Percentiles rank a stretch among this genome's conserved stretches.
Evolutionary conservation across 331 rosid species (phyloP).

Genomic region (Pyrus hybrid): DNA sequence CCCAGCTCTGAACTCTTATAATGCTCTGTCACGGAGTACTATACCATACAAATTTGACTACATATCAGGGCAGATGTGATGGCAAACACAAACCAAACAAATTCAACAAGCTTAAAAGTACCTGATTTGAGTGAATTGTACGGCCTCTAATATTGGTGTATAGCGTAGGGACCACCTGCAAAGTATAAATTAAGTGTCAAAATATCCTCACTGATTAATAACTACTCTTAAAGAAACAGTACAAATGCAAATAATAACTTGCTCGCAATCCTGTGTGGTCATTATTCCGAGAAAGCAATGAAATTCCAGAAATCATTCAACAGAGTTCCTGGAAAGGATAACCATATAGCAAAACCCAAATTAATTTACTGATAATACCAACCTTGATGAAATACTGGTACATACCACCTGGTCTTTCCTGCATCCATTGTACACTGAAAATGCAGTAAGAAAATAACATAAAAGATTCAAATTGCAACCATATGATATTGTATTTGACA

Average conservation of each 20-base stretch:
- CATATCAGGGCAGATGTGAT: constrained; percentile 14
- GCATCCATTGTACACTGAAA: constrained; percentile 74
- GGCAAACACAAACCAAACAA: neutral
- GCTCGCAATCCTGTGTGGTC: too few relatives aligned
- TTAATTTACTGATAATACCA: constrained; percentile 9
- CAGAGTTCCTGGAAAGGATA: neutral
- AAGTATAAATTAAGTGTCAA: neutral
- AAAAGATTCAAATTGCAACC: neutral
- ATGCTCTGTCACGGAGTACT: constrained; percentile 96
- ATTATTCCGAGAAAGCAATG: neutral
- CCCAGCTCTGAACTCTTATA: constrained; percentile 62
- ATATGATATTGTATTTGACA: neutral
- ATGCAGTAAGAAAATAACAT: neutral
- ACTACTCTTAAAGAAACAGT: neutral
- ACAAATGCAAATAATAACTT: too few relatives aligned
- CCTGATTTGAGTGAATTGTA: constrained; percentile 75
- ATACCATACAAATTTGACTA: constrained; percentile 24
- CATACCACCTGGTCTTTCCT: constrained; percentile 47
- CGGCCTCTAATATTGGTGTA: constrained; percentile 61
- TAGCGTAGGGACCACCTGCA: constrained; percentile 91
- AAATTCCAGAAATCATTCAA: neutral
- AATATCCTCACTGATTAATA: neutral
- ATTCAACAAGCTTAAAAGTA: constrained; percentile 24
- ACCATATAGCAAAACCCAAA: neutral
- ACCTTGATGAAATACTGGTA: constrained; percentile 95